A percentile compares a stretch with the other conserved stretches of the same genome.
Evolutionary conservation across 1,284 basidiomycete genomes (phyloP).

Genomic region (Ceratobasidium sp.): DNA sequence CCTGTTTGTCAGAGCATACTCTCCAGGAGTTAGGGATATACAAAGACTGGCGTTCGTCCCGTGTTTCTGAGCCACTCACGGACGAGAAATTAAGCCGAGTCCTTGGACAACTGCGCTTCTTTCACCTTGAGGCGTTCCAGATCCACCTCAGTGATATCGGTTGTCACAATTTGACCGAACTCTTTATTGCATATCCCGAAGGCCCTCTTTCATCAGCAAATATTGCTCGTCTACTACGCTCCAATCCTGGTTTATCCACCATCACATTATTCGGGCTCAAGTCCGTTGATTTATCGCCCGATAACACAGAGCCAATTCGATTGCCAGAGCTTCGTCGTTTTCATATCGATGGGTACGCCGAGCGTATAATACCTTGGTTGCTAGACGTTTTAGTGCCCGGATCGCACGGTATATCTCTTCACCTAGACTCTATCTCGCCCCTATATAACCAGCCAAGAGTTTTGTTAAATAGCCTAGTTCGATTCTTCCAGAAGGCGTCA

Average conservation of each 20-base stretch:
- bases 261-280: not conserved
- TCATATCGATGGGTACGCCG: not conserved
- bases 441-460: not conserved
- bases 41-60: not conserved
- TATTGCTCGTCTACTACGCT: not conserved
- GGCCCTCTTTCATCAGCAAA: not conserved
- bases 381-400: not conserved
- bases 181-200: not conserved
- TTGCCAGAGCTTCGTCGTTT: not conserved
- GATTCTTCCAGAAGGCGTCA: not conserved
- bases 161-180: not conserved
- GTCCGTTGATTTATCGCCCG: not conserved
- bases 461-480: not conserved
- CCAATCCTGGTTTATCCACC: not conserved
- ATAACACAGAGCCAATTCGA: not conserved
- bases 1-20: not conserved
- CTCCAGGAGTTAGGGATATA: not conserved
- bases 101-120: not conserved
- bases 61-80: not conserved
- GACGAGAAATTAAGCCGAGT: not conserved
- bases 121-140: not conserved
- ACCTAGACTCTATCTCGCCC: not conserved
- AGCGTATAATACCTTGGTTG: not conserved
- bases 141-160: not conserved
- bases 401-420: not conserved